Percentiles rank a stretch among this genome's conserved stretches.
These are phyloP conservation scores for Leccinum aurantiacum DNA, from an alignment of 768 basidiomycete genomes.

Conservation along the genomic window DNA sequence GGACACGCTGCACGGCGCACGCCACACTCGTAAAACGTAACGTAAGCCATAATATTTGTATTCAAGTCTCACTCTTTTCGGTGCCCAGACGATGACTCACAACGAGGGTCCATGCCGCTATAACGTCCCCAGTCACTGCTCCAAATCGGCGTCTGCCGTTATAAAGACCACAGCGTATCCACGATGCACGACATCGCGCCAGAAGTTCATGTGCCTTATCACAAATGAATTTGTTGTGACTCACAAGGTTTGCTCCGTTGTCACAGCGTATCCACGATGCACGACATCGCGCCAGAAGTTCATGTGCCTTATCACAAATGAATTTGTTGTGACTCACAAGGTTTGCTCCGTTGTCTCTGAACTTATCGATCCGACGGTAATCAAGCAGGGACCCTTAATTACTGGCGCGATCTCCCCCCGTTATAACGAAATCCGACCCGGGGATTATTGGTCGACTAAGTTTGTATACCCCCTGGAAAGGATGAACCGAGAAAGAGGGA, in stretches of 20 bases:
- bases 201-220: background rate
- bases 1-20: background rate
- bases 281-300: background rate
- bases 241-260: background rate
- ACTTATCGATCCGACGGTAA: background rate
- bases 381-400: slow-evolving; percentile 3
- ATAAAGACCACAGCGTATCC: background rate
- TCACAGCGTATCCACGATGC: background rate
- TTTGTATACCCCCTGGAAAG: background rate
- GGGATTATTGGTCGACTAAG: background rate
- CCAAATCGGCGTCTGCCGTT: background rate
- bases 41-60: background rate
- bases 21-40: background rate
- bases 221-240: background rate
- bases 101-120: background rate
- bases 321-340: background rate
- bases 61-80: background rate
- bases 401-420: slow-evolving; percentile 9
- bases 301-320: background rate
- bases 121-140: no score
- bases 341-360: background rate
- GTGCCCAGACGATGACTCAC: background rate
- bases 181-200: background rate
- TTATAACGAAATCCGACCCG: slow-evolving; percentile 1
- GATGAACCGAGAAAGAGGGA: background rate